Conservation (phyloP, 257 asterid genomes). For the Rehmannia glutinosa region DNA sequence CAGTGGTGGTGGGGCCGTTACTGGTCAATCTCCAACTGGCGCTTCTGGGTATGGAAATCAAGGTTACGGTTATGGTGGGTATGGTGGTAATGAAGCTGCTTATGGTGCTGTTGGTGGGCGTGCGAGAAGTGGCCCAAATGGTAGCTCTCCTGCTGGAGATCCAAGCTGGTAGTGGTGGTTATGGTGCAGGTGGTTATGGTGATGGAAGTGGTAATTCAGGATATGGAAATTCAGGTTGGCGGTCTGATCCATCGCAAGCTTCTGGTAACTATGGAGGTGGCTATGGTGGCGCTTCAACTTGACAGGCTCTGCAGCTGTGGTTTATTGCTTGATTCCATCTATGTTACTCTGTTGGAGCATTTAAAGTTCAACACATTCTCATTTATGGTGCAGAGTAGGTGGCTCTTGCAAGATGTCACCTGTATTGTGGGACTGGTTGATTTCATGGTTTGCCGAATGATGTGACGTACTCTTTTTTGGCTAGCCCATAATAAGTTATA, state of each 20-base stretch:
- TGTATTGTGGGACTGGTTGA: conserved; percentile 38
- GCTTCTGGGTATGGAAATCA: conserved; percentile 69
- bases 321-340: conserved; percentile 7
- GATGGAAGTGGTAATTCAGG: conserved; percentile 60
- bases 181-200: conserved; percentile 57
- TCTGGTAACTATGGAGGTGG: conserved; percentile 61
- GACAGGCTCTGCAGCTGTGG: conserved; percentile 49
- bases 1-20: conserved; percentile 39
- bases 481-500: conserved; percentile 53
- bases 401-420: conserved; percentile 29
- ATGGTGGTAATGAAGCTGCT: conserved; percentile 72
- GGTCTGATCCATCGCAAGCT: conserved; percentile 55
- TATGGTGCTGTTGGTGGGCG: conserved; percentile 69
- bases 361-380: conserved; percentile 15
- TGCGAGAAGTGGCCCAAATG: conserved; percentile 54
- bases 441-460: conserved; percentile 38
- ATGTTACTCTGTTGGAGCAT: conserved; percentile 19
- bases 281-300: conserved; percentile 45
- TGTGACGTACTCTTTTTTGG: conserved; percentile 33
- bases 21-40: conserved; percentile 74
- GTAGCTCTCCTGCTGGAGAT: conserved; percentile 39
- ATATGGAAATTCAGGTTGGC: conserved; percentile 64
- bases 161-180: conserved; percentile 42
- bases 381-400: conserved; percentile 36
- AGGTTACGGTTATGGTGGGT: conserved; percentile 76